These are phyloP conservation scores for Erigeron canadensis DNA, from an alignment of 129 eudicot species.

Conservation along the genomic window DNA sequence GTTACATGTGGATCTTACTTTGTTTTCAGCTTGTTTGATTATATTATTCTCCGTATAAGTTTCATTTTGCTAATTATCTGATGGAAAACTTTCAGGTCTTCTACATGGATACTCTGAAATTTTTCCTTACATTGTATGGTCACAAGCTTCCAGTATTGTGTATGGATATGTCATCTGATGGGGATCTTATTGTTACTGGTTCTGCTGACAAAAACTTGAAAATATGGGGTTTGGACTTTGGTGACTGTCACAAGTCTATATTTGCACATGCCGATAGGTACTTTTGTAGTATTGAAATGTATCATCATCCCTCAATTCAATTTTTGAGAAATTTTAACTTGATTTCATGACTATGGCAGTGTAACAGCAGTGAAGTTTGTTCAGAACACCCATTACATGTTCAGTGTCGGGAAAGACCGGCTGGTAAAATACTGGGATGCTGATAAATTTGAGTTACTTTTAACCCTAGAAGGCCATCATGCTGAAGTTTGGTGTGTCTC, in stretches of 20 bases:
- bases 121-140: slow-evolving; percentile 78
- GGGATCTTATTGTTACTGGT: slow-evolving; percentile 89
- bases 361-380: slow-evolving; percentile 93
- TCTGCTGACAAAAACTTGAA: slow-evolving; percentile 93
- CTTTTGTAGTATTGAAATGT: background rate
- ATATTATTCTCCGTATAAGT: background rate
- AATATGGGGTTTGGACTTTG: slow-evolving; percentile 98
- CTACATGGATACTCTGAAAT: slow-evolving; percentile 77
- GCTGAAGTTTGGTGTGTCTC: slow-evolving; percentile 90
- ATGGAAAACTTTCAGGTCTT: slow-evolving; percentile 55
- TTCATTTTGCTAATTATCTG: slow-evolving; percentile 4
- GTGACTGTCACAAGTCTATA: slow-evolving; percentile 92
- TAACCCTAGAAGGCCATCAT: slow-evolving; percentile 97
- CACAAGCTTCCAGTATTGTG: slow-evolving; percentile 92
- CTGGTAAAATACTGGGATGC: slow-evolving; percentile 97
- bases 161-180: slow-evolving; percentile 96
- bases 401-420: slow-evolving; percentile 92
- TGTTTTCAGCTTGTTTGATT: background rate
- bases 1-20: background rate
- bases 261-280: slow-evolving; percentile 98
- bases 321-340: slow-evolving; percentile 10
- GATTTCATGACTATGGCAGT: slow-evolving; percentile 41
- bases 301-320: background rate
- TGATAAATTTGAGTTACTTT: slow-evolving; percentile 94
- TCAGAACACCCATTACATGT: slow-evolving; percentile 82